Conservation (phyloP, 495 filamentous ascomycete genomes). For the Aspergillus asperescens region DNA sequence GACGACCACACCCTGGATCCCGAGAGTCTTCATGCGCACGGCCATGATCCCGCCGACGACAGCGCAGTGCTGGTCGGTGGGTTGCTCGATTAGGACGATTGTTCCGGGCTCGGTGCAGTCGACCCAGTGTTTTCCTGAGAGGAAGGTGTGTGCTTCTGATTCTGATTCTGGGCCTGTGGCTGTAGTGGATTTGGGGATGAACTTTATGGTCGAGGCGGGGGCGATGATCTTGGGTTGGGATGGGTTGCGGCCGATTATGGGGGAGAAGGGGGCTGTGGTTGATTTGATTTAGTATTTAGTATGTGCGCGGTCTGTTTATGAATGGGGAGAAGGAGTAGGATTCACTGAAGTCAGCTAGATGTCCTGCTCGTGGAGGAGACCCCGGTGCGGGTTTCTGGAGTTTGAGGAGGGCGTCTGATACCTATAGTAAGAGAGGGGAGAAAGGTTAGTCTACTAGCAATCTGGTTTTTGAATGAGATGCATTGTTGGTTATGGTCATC, state of each 20-base stretch:
- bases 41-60: constrained; percentile 67
- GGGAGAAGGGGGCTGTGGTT: constrained; percentile 28
- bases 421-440: constrained; percentile 23
- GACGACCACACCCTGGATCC: constrained; percentile 52
- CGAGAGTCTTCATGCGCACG: constrained; percentile 51
- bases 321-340: not conserved
- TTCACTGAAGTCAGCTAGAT: constrained; percentile 57
- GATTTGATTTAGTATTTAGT: not conserved
- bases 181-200: constrained; percentile 43
- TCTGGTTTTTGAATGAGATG: not conserved
- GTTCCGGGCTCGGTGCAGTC: constrained; percentile 50
- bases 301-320: not conserved
- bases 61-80: constrained; percentile 53
- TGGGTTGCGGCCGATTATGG: constrained; percentile 29
- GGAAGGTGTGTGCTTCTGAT: constrained; percentile 26
- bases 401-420: constrained; percentile 60
- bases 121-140: constrained; percentile 51
- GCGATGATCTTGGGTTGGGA: constrained; percentile 43
- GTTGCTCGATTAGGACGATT: constrained; percentile 57
- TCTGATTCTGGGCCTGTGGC: constrained; percentile 21
- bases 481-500: no score
- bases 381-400: constrained; percentile 46
- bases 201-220: constrained; percentile 59
- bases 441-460: not conserved
- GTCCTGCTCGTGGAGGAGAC: constrained; percentile 44